Conservation (phyloP, 2,329 filamentous ascomycete species). For the Boeremia exigua region DNA sequence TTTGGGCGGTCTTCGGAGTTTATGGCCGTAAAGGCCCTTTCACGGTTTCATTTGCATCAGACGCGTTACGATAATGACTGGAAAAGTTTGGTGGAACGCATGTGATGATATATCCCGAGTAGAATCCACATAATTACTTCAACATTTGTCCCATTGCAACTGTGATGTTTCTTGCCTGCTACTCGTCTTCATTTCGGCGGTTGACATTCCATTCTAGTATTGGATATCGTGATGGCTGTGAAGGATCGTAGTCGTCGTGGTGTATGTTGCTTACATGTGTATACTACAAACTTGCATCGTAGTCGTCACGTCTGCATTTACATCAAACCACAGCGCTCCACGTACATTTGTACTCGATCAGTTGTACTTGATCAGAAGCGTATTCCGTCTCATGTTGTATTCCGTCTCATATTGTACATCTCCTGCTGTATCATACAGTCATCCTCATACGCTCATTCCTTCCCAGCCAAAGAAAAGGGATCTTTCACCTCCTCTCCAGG, state of each 20-base stretch:
- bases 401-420: neutral
- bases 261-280: neutral
- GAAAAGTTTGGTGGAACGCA: constrained; percentile 43
- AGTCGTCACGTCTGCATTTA: too few relatives aligned
- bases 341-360: neutral
- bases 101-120: constrained; percentile 36
- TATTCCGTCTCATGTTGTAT: too few relatives aligned
- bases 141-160: constrained; percentile 8
- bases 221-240: too few relatives aligned
- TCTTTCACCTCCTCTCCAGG: constrained; percentile 40
- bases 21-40: constrained; percentile 37
- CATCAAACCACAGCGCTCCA: too few relatives aligned
- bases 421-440: neutral
- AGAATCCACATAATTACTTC: constrained; percentile 35
- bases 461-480: constrained; percentile 33
- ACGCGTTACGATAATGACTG: constrained; percentile 48
- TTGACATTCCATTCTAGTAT: too few relatives aligned
- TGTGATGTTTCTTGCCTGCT: constrained; percentile 9
- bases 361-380: too few relatives aligned
- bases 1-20: constrained; percentile 46
- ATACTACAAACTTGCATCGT: too few relatives aligned
- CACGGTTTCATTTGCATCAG: constrained; percentile 42
- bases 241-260: neutral
- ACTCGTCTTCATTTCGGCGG: too few relatives aligned
- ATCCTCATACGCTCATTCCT: neutral